phyloP scores from a whole-genome alignment of 108 stramenopile species.

The Nitzschia sp. region DNA sequence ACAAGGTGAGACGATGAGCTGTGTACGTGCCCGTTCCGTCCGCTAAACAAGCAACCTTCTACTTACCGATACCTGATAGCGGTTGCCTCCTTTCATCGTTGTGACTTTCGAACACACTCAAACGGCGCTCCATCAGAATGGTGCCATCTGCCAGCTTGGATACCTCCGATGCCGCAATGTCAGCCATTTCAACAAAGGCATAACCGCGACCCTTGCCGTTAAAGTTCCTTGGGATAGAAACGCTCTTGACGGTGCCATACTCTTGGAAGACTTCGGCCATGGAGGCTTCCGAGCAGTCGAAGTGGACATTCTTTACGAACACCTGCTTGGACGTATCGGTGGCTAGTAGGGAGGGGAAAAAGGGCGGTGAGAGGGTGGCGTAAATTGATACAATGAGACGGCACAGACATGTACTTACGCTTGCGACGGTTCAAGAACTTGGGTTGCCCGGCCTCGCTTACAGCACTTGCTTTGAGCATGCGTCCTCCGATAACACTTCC shows the following conservation, averaged over 20 bases:
- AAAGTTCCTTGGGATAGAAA: constrained; percentile 52
- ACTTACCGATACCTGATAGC: background rate
- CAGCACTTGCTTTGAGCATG: constrained; percentile 16
- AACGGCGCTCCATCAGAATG: constrained; percentile 60
- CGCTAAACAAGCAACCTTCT: background rate
- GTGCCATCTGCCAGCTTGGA: constrained; percentile 59
- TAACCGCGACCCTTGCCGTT: constrained; percentile 63
- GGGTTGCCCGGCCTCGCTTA: too few relatives aligned
- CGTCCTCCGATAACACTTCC: constrained; percentile 55
- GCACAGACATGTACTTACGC: background rate
- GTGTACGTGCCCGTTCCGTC: background rate
- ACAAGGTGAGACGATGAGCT: background rate
- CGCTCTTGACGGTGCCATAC: constrained; percentile 44
- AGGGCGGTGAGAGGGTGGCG: background rate
- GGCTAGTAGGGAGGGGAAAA: constrained; percentile 1
- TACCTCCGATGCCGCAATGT: constrained; percentile 51
- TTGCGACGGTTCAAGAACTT: background rate
- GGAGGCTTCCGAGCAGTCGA: constrained; percentile 47
- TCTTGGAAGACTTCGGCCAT: constrained; percentile 59
- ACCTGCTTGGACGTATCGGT: constrained; percentile 35
- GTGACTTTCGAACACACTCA: constrained; percentile 12
- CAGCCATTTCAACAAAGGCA: constrained; percentile 69
- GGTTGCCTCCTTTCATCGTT: background rate
- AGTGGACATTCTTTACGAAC: constrained; percentile 85
- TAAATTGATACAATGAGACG: background rate